Base-by-base conservation (phyloP, 441 rosid species). In the Viola pubescens region DNA sequence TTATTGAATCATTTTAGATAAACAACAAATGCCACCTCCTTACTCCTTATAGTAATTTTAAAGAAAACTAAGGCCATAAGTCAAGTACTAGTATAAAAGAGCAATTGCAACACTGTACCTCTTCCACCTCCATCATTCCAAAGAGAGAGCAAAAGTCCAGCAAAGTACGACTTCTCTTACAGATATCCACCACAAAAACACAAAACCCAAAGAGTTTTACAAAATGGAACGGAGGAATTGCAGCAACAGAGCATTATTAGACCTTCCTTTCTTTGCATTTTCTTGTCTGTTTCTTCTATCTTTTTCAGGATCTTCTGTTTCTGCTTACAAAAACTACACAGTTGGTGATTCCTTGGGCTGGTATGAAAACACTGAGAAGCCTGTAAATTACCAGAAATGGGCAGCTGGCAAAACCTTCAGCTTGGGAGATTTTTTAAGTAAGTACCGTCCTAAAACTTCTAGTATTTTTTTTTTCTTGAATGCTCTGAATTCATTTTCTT, bases 371-470 rank as follows among this genome's bases (percentile, higher is more conserved):
- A 71, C 69, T 47, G 77, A 80, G 58, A 84, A 77, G 67, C 78
- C 92, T 38, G 80, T 78, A 0, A 66, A 94, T 73, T 88, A 86
- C 75, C 97, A 88, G 75, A 84, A 88, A 76, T 94, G 98, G 98
- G 91, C 92, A 7, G 79, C 70, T 66, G 59, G 68, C 66, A 84
- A 84, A 64, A 66, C 72, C 63, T 92, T 94, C 80, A 76, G 82
- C 72, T 63, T 94, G 70, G 98, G 98, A 61, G 97, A 92, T 82
- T 87, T 92, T 69, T 95, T 92, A 74, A 69, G 98, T 92, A 87
- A 82, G 97, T 19, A 19, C 26, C 1, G 26, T 19, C 26, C 26
- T 19, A 19, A 19, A 19, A 19, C 26, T 19, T 19, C 26, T 19
- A 19, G 26, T 19, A 19, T 19, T 19, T 26, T 26, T 26, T 2